Base-by-base conservation (phyloP, 2,329 filamentous ascomycete species). In the Fusarium sublunatum region DNA sequence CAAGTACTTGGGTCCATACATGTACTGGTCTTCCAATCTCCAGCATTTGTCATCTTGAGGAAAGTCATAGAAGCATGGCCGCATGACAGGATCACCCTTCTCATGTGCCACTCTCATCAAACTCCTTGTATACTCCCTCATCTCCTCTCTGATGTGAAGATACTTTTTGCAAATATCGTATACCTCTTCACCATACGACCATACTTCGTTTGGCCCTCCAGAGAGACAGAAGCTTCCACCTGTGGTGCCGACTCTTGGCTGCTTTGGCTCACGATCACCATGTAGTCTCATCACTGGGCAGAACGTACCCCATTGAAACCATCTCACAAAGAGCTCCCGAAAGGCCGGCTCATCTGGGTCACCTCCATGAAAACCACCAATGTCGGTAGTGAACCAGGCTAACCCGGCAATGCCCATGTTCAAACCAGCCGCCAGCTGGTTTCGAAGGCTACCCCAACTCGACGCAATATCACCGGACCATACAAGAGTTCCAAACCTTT, bases 301-400 rank as follows among this genome's bases (percentile, higher is more conserved):
- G 68, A 87, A 89, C 0, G 86, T 76, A 1, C 83, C 87, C 86
- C 87, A 90, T 68, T 90, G 87, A 73, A 90, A 90, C 88, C 87
- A 90, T 2, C 88, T 76, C 2, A 86, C 82, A 52, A 89, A 85
- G 0, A 90, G 74, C 68, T 90, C 87, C 6, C 85, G 78, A 73
- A 89, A 90, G 0, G 67, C 76, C 2, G 76, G 73, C 47, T 87
- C 81, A 2, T 77, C 72, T 0, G 86, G 84, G 58, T 87, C 79
- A 0, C 87, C 87, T 7, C 87, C 87, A 67, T 90, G 87, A 68
- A 90, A 90, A 1, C 88, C 88, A 3, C 88, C 88, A 51, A 90
- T 89, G 65, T 90, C 88, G 0, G 87, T 90, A 0, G 88, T 90
- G 85, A 86, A 90, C 86, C 86, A 89, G 0, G 86, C 82, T n/a